These are phyloP conservation scores for Inonotus obliquus DNA, from an alignment of 1,284 basidiomycete species.

Conservation along the genomic window DNA sequence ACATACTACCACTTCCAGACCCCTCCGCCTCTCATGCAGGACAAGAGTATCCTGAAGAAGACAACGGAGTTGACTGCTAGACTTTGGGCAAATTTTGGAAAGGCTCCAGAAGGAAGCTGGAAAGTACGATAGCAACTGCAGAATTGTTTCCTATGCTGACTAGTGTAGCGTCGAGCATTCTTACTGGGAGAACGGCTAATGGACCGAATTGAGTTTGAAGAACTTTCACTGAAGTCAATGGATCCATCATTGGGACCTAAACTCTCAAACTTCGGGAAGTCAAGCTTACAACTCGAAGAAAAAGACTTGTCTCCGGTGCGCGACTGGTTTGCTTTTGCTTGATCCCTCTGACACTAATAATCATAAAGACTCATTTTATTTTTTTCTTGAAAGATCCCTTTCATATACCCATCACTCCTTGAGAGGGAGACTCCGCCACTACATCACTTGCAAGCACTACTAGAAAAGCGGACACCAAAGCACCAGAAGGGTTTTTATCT, in stretches of 20 bases:
- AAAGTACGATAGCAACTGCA: constrained; percentile 42
- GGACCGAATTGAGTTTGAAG: constrained; percentile 72
- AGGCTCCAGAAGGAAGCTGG: constrained; percentile 58
- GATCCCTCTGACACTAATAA: not conserved
- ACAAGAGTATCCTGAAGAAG: constrained; percentile 22
- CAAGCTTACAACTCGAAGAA: constrained; percentile 20
- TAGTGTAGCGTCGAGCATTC: constrained; percentile 34
- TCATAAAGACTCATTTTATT: constrained; percentile 21
- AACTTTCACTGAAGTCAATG: constrained; percentile 62
- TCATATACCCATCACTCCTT: constrained; percentile 56
- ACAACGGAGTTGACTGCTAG: constrained; percentile 44
- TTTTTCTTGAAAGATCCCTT: constrained; percentile 47
- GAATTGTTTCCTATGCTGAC: constrained; percentile 1
- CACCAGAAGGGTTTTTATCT: constrained; percentile 62
- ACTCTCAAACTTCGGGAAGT: constrained; percentile 22
- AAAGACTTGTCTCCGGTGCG: constrained; percentile 5
- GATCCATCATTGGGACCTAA: constrained; percentile 62
- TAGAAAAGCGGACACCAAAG: constrained; percentile 51
- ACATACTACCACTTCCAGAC: constrained; percentile 20
- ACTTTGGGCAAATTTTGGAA: constrained; percentile 62
- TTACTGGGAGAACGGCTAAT: constrained; percentile 59
- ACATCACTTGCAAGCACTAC: constrained; percentile 46
- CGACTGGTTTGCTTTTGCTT: not conserved
- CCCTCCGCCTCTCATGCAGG: constrained; percentile 2
- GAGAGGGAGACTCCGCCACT: constrained; percentile 44